Evolutionary conservation across 2,329 filamentous ascomycete genomes (phyloP).

Genomic region (Fusarium luffae): DNA sequence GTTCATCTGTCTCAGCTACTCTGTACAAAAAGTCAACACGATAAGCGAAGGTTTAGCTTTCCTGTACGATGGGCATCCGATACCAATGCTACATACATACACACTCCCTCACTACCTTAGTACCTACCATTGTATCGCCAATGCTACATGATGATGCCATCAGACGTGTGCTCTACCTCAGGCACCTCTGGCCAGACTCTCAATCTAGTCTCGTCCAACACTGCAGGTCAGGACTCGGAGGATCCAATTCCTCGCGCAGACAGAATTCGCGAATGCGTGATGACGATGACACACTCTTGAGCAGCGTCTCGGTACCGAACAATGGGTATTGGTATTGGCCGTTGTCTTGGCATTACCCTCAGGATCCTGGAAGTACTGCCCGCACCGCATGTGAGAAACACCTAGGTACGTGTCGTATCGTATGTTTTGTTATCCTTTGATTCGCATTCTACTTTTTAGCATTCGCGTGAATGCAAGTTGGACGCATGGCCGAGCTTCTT

Average conservation of each 20-base stretch:
- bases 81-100: background rate
- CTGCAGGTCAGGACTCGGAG: conserved; percentile 14
- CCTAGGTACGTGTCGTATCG: conserved; percentile 12
- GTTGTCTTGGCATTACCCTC: conserved; percentile 8
- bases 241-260: conserved; percentile 19
- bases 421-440: conserved; percentile 5
- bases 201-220: conserved; percentile 21
- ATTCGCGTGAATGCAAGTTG: conserved; percentile 8
- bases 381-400: background rate
- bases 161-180: conserved; percentile 35
- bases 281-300: conserved; percentile 35
- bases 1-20: conserved; percentile 18
- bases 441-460: background rate
- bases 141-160: conserved; percentile 39
- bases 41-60: conserved; percentile 33
- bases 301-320: conserved; percentile 37
- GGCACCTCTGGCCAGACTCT: conserved; percentile 12
- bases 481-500: conserved; percentile 3
- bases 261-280: conserved; percentile 34
- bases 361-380: conserved; percentile 19
- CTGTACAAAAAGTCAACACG: conserved; percentile 8
- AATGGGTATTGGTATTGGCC: conserved; percentile 32
- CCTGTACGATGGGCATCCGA: background rate
- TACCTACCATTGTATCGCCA: background rate
- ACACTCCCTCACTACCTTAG: background rate